Base-by-base conservation (phyloP, 257 asterid species). In the Linaria vulgaris region DNA sequence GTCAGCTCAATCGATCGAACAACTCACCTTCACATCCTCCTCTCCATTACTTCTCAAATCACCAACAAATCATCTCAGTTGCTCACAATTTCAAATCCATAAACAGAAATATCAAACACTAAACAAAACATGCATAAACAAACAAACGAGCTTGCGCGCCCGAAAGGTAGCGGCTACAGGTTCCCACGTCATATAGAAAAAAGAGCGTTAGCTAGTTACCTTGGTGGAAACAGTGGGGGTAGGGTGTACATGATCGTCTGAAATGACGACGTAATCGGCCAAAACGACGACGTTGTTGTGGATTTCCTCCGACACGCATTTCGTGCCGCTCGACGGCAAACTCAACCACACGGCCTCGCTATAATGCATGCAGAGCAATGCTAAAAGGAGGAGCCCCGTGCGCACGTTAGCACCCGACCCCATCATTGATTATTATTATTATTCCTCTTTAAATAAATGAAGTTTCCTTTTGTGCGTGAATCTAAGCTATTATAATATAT, bases 261-360 rank as follows among this genome's bases (percentile, higher is more conserved):
- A 76, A 16, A 91, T 81, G 61, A 81, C 94, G 59, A 84, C 83
- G 75, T 84, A 91, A 75, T 91, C 95, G 24, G 90, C 83, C 74
- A 91, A 72, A 77, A 91, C 98, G 71, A 91, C 84, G 57, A 91
- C 94, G 84, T 84, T 88, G 72, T 64, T 85, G 71, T 88, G 96
- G 71, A 88, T 78, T 76, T 88, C 95, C 72, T 91, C 98, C 55
- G 96, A 88, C 4, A 88, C 88, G 66, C 96, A 91, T 74, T 91
- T 91, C 9, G 95, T 82, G 43, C 94, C 96, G 9, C 63, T 66
- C 61, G 91, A 44, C 53, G 96, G 95, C 64, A 91, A 61, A 70
- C 60, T 79, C 86, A 91, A 62, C 98, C 96, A 91, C 60, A 91
- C 66, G 61, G 94, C 94, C 55, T 71, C 78, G 68, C 79, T 58